Conservation (phyloP, 2,329 filamentous ascomycete genomes). For the Xylaria multiplex region DNA sequence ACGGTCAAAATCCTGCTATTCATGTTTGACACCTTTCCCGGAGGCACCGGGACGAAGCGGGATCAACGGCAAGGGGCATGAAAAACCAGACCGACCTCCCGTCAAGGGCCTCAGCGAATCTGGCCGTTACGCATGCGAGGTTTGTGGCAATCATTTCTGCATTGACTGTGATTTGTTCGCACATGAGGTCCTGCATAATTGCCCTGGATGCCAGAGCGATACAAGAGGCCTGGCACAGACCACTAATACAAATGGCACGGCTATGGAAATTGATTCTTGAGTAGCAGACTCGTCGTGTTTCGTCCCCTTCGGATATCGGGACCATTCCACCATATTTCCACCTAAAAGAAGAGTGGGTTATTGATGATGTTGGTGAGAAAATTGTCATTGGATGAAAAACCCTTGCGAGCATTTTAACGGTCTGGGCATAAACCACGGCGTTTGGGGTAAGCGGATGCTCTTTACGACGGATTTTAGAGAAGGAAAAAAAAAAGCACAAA, state of each 20-base stretch:
- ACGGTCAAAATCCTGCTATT: constrained; percentile 74
- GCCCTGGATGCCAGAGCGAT: constrained; percentile 82
- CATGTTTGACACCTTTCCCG: constrained; percentile 81
- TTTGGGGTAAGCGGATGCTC: constrained; percentile 17
- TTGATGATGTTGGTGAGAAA: constrained; percentile 2
- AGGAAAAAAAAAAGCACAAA: constrained; percentile 3
- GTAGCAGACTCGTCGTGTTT: not conserved
- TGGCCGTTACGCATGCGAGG: constrained; percentile 85
- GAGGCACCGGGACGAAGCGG: constrained; percentile 48
- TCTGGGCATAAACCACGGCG: constrained; percentile 24
- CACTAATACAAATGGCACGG: constrained; percentile 50
- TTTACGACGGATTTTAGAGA: constrained; percentile 7
- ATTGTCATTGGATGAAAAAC: constrained; percentile 15
- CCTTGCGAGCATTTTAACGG: constrained; percentile 27
- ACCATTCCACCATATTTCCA: not conserved
- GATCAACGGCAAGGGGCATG: constrained; percentile 35
- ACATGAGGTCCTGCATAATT: constrained; percentile 95
- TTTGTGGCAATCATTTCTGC: constrained; percentile 92
- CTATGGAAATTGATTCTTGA: constrained; percentile 58
- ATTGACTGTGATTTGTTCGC: constrained; percentile 97
- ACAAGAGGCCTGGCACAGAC: constrained; percentile 47
- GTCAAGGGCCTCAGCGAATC: constrained; percentile 81
- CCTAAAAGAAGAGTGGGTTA: not conserved
- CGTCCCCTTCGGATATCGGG: not conserved
- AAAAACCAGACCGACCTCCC: constrained; percentile 35